These are phyloP conservation scores for Chenopodium formosanum DNA, from an alignment of 148 eudicot genomes.

Conservation along the genomic window DNA sequence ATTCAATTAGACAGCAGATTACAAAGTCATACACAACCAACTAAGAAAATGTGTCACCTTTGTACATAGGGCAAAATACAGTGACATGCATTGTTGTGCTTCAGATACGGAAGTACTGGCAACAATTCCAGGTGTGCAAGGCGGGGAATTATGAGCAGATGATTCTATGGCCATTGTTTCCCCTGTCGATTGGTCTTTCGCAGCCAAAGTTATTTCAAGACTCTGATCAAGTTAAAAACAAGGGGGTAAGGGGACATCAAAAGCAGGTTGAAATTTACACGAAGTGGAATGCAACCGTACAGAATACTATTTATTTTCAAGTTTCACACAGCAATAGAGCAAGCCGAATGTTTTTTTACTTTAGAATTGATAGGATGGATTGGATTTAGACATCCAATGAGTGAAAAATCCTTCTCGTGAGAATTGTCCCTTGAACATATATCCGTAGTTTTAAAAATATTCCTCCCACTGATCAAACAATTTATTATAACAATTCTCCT, in stretches of 20 bases:
- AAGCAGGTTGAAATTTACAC: background rate
- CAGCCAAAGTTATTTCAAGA: conserved; percentile 29
- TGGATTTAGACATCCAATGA: no score
- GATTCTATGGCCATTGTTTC: conserved; percentile 38
- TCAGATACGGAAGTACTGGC: conserved; percentile 55
- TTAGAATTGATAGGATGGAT: no score
- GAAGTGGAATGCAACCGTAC: background rate
- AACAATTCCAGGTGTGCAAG: conserved; percentile 35
- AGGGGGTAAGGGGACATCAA: background rate
- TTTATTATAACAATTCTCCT: background rate
- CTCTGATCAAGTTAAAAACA: conserved; percentile 45
- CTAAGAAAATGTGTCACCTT: conserved; percentile 49
- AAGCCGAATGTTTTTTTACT: no score
- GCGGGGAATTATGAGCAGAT: conserved; percentile 42
- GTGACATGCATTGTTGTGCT: conserved; percentile 78
- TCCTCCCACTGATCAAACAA: background rate
- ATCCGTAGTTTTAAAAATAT: no score
- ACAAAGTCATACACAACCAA: background rate
- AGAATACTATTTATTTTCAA: no score
- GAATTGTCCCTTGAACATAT: no score
- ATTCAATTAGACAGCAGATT: background rate
- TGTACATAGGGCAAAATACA: conserved; percentile 96
- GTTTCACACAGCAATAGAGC: no score
- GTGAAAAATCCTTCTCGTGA: no score
- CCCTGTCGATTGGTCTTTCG: conserved; percentile 39